Evolutionary conservation across 2,329 filamentous ascomycete genomes (phyloP).

Genomic region (Diaporthe sp.): DNA sequence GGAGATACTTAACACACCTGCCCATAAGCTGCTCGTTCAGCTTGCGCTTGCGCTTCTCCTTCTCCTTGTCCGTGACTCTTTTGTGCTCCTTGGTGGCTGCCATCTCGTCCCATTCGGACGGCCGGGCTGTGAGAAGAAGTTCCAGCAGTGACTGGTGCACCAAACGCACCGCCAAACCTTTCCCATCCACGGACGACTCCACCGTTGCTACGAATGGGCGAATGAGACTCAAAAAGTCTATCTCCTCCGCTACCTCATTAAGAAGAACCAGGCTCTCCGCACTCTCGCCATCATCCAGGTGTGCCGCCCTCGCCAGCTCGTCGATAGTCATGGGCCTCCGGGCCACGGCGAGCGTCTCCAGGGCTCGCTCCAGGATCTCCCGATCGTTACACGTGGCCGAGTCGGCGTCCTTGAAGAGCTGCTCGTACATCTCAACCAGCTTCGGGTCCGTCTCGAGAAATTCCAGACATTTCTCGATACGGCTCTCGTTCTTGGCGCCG

Average conservation of each 20-base stretch:
- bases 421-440: not conserved
- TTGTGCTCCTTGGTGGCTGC: not conserved
- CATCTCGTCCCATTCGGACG: not conserved
- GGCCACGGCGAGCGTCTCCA: constrained; percentile 3
- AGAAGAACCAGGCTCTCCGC: not conserved
- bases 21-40: not conserved
- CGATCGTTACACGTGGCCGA: constrained; percentile 9
- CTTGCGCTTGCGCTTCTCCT: not conserved
- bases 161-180: not conserved
- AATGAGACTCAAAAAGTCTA: not conserved
- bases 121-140: not conserved
- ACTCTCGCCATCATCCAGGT: not conserved
- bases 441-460: not conserved
- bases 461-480: not conserved
- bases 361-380: constrained; percentile 8
- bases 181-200: not conserved
- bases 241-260: not conserved
- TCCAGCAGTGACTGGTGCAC: constrained; percentile 17
- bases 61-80: not conserved
- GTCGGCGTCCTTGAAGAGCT: not conserved
- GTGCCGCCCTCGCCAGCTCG: constrained; percentile 1
- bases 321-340: constrained; percentile 8
- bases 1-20: constrained; percentile 1
- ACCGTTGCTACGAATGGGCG: not conserved
- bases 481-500: not conserved